phyloP scores from a whole-genome alignment of 805 yeast genomes.

The Yamadazyma phyllophila region DNA sequence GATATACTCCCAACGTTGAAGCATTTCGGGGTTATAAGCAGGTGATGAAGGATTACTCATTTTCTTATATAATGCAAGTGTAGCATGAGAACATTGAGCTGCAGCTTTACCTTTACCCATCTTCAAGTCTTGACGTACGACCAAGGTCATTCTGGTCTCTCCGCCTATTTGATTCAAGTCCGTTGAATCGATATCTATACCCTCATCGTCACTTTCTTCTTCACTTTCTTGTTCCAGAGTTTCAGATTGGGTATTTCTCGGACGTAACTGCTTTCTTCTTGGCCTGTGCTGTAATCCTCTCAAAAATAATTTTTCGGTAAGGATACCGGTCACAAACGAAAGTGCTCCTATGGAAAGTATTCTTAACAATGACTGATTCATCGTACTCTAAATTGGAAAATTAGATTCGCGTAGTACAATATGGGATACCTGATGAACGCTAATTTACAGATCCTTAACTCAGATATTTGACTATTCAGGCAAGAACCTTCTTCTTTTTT shows the following conservation, averaged over 20 bases:
- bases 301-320: conserved; percentile 20
- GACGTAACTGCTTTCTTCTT: background rate
- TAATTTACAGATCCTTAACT: too few species aligned
- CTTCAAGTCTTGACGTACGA: conserved; percentile 81
- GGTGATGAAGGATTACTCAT: conserved; percentile 53
- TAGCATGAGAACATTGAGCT: conserved; percentile 98
- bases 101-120: conserved; percentile 97
- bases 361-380: conserved; percentile 5
- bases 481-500: conserved; percentile 41
- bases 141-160: conserved; percentile 81
- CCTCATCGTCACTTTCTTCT: conserved; percentile 46
- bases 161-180: conserved; percentile 68
- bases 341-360: background rate
- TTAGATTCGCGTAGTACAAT: conserved; percentile 1
- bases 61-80: conserved; percentile 78
- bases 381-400: background rate
- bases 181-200: conserved; percentile 56
- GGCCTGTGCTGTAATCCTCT: background rate
- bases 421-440: too few species aligned
- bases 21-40: conserved; percentile 59
- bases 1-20: conserved; percentile 70
- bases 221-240: conserved; percentile 14
- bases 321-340: conserved; percentile 36
- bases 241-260: background rate
- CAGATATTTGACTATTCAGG: conserved; percentile 8